Evolutionary conservation across 495 filamentous ascomycete genomes (phyloP).

Genomic region (Hypoxylon lenormandii): DNA sequence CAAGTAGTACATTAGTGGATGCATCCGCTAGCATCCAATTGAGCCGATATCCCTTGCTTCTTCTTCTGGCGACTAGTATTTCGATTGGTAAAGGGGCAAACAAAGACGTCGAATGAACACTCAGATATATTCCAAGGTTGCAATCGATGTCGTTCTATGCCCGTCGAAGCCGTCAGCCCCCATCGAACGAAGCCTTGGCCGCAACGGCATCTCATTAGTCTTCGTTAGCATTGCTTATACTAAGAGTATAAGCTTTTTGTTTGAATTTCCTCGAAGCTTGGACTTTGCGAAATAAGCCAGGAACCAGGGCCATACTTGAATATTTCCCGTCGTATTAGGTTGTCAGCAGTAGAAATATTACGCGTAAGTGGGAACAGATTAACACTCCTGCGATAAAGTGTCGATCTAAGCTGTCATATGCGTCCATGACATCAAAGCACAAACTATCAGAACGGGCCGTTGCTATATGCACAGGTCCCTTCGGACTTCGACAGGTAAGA

Average conservation of each 20-base stretch:
- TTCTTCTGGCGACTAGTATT: constrained; percentile 2
- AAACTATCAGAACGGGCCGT: constrained; percentile 7
- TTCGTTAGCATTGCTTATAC: constrained; percentile 5
- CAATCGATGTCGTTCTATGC: neutral
- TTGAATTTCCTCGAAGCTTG: neutral
- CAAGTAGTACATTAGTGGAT: constrained; percentile 18
- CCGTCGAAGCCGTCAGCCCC: constrained; percentile 3
- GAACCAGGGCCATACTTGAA: neutral
- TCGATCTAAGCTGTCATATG: too few species aligned
- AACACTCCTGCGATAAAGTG: neutral
- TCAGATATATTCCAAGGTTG: neutral
- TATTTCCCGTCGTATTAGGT: neutral
- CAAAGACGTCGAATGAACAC: constrained; percentile 15
- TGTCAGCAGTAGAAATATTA: neutral
- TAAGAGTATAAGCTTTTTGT: neutral
- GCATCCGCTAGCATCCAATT: constrained; percentile 20
- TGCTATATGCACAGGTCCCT: constrained; percentile 25
- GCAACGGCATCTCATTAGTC: neutral
- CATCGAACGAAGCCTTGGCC: neutral
- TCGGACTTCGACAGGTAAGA: constrained; percentile 8
- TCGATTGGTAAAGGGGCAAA: constrained; percentile 27
- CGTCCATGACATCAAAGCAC: too few species aligned
- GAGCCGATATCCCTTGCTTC: constrained; percentile 36
- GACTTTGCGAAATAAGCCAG: too few species aligned
- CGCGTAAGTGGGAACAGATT: neutral